phyloP scores from a whole-genome alignment of 108 stramenopile species.

The Nitzschia sp. region DNA sequence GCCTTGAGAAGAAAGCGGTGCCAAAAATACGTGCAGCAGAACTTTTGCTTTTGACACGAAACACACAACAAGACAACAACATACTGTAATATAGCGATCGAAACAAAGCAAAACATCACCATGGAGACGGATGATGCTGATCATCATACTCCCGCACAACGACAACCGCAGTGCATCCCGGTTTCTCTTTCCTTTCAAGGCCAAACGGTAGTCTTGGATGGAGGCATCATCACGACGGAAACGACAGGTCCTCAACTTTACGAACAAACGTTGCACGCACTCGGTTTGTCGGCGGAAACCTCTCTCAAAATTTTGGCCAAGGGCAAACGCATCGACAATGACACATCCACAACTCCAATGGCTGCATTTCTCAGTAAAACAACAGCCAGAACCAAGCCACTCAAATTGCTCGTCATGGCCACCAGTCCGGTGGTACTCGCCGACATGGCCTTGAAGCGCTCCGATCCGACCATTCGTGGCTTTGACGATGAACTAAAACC shows the following conservation, averaged over 20 bases:
- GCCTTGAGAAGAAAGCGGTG: too few relatives aligned
- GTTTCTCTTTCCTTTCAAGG: constrained; percentile 24
- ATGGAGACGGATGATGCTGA: too few relatives aligned
- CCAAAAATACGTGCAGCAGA: too few relatives aligned
- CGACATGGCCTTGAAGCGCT: constrained; percentile 46
- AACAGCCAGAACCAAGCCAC: constrained; percentile 23
- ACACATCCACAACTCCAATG: background rate
- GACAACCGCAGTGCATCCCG: too few relatives aligned
- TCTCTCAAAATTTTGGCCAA: constrained; percentile 16
- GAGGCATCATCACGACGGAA: constrained; percentile 5
- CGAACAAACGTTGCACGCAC: background rate
- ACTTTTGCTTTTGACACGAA: too few relatives aligned
- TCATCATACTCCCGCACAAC: too few relatives aligned
- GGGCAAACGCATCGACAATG: constrained; percentile 19
- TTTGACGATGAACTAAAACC: constrained; percentile 36
- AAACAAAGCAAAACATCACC: too few relatives aligned
- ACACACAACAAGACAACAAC: too few relatives aligned
- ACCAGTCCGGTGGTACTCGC: constrained; percentile 22
- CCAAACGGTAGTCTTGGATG: constrained; percentile 3
- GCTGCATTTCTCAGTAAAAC: background rate
- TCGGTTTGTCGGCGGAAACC: constrained; percentile 10
- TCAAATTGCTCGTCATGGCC: constrained; percentile 69
- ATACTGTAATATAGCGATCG: too few relatives aligned
- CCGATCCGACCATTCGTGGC: constrained; percentile 79
- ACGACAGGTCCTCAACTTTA: constrained; percentile 18